Evolutionary conservation across 192 early-diverging fungal species (phyloP).

Genomic region (Phycomyces nitens): DNA sequence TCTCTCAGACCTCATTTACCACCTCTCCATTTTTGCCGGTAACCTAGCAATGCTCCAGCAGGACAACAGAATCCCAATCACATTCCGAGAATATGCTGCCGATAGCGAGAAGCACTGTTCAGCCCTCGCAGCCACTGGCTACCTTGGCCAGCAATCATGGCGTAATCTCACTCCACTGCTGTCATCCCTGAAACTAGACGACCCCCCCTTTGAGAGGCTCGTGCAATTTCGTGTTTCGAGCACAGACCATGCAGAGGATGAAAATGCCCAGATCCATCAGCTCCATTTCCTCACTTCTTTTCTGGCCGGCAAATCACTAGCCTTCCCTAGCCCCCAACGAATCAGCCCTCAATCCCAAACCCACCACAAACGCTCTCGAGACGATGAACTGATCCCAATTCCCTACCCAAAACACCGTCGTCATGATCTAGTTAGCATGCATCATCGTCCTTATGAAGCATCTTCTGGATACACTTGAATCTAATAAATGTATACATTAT

Average conservation of each 20-base stretch:
- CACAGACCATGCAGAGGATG: background rate
- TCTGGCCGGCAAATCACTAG: constrained; percentile 1
- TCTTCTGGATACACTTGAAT: background rate
- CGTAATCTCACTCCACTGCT: constrained; percentile 9
- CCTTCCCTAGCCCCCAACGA: background rate
- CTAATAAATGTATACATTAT: background rate
- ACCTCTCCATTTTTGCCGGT: constrained; percentile 25
- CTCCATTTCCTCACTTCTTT: constrained; percentile 11
- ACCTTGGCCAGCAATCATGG: constrained; percentile 16
- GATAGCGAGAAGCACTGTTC: constrained; percentile 12
- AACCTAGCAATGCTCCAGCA: constrained; percentile 26
- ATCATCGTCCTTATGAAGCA: background rate
- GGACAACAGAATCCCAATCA: constrained; percentile 24
- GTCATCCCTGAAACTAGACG: constrained; percentile 8
- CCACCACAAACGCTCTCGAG: background rate
- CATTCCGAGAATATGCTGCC: constrained; percentile 22
- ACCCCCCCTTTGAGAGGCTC: constrained; percentile 20
- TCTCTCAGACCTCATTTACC: constrained; percentile 13
- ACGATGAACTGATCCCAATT: background rate
- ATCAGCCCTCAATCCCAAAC: background rate
- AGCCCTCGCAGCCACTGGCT: background rate
- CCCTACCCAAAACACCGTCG: constrained; percentile 9
- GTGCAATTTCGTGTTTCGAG: constrained; percentile 1
- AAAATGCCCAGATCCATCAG: background rate
- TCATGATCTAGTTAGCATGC: background rate